Evolutionary conservation across 2,329 filamentous ascomycete genomes (phyloP).

Genomic region (Orbilia quercus): DNA sequence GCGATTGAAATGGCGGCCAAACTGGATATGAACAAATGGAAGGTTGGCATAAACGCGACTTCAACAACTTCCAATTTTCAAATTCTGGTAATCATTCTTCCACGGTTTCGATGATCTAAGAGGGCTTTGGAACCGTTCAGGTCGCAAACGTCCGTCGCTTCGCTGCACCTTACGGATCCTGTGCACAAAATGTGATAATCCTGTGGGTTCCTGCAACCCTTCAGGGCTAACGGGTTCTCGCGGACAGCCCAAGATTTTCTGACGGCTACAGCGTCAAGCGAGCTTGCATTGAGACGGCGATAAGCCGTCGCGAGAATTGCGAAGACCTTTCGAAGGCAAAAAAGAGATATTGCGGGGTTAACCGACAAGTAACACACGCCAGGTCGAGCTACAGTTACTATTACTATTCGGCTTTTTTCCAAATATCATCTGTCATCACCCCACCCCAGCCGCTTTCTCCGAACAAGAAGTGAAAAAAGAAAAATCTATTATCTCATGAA

Average conservation of each 20-base stretch:
- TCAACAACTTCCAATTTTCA: neutral
- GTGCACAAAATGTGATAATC: constrained; percentile 28
- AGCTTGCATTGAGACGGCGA: constrained; percentile 41
- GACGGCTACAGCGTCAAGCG: constrained; percentile 52
- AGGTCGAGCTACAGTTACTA: neutral
- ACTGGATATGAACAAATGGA: neutral
- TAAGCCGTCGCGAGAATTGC: constrained; percentile 27
- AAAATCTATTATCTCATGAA: constrained; percentile 31
- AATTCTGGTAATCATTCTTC: neutral
- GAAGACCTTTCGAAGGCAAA: constrained; percentile 17
- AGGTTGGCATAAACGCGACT: neutral
- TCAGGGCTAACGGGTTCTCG: constrained; percentile 11
- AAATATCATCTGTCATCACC: constrained; percentile 30
- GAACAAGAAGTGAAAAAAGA: constrained; percentile 27
- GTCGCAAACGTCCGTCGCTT: neutral
- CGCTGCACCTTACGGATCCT: neutral
- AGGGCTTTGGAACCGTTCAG: neutral
- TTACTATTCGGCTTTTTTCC: neutral
- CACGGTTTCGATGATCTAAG: neutral
- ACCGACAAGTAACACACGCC: constrained; percentile 22
- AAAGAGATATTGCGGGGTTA: constrained; percentile 43
- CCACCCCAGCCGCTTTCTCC: constrained; percentile 27
- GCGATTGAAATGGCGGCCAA: constrained; percentile 1
- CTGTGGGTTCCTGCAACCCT: constrained; percentile 16
- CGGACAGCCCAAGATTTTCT: constrained; percentile 16